Evolutionary conservation across 768 basidiomycete species (phyloP), one percentile per base, ranked within the genome.

Genomic region (Suillus subaureus): DNA sequence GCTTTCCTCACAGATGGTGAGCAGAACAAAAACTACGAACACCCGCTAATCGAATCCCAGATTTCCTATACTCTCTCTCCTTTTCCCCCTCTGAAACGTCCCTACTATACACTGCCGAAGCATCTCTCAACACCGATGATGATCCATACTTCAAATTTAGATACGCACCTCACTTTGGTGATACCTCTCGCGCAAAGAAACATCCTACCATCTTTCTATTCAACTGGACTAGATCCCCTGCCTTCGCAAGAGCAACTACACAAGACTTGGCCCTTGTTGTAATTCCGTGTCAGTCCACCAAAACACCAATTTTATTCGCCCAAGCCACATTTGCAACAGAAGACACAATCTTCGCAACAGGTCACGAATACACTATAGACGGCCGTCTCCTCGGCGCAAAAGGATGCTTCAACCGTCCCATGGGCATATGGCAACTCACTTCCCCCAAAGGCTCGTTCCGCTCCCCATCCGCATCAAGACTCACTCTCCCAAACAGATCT

Each of bases 1-100:
- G 79, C 81, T 9, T 90, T 89, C 68, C 88, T 88, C 68, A 77
- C 83, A 5, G 89, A 92, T 68, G 88, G 90, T 88, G 66, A 64
- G 73, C 33, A 52, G 6, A 21, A 15, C 7, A 6, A 16, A 8
- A 23, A 2, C 8, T 3, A 23, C 21, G 51, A 58, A 56, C 1
- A n/a, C 33, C 11, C 2, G 5, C 33, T 56, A 35, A 56, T 35
- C 21, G 5, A 7, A 21, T 35, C 2, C 6, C n/a, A 56, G 33
- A 56, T n/a, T 70, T 89, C n/a, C 79, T 80, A 21, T 79, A 80
- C 9, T 82, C 83, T 0, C 73, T 89, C 18, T 78, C 81, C 0
- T 91, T 91, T 72, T 81, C 85, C 4, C 81, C 82, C 0, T 79
- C 83, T 1, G 86, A 87, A 64, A 74, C 77, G 2, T 79, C 82